A percentile compares a stretch with the other conserved stretches of the same genome.
Conservation (phyloP, 2,329 filamentous ascomycete species). For the Hypoxylon sp. region DNA sequence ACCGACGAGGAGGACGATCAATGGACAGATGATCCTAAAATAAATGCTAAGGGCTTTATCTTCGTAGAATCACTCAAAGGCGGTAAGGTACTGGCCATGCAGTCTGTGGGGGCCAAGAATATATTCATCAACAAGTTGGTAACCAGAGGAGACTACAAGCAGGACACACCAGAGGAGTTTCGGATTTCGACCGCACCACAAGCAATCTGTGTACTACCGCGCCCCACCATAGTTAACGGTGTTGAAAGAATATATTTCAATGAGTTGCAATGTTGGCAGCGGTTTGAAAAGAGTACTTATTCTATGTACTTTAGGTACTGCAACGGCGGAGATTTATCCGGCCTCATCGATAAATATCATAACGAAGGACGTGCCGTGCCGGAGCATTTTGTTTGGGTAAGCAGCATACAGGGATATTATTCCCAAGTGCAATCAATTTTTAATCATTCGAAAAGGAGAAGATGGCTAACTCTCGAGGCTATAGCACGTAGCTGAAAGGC, state of each 20-base stretch:
- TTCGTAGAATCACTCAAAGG: background rate
- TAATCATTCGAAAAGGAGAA: background rate
- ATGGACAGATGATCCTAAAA: background rate
- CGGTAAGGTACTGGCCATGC: background rate
- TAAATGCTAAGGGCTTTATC: conserved; percentile 2
- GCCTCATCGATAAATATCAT: background rate
- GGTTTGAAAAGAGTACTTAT: background rate
- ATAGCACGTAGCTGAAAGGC: conserved; percentile 27
- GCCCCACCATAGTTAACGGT: background rate
- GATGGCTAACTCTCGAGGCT: conserved; percentile 12
- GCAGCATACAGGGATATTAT: background rate
- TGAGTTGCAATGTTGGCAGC: conserved; percentile 9
- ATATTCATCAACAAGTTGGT: conserved; percentile 15
- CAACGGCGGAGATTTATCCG: conserved; percentile 17
- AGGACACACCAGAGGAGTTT: conserved; percentile 3
- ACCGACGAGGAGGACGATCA: background rate
- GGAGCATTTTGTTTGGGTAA: conserved; percentile 35
- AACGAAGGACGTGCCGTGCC: conserved; percentile 1
- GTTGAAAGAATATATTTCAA: conserved; percentile 12
- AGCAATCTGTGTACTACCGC: background rate
- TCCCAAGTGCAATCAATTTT: conserved; percentile 1
- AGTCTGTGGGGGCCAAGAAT: conserved; percentile 1
- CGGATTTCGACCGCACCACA: conserved; percentile 16
- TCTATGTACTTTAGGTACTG: conserved; percentile 27
- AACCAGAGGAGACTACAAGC: background rate